Base-by-base conservation (phyloP, 1,284 basidiomycete genomes). In the Lignosus rhinocerotis region DNA sequence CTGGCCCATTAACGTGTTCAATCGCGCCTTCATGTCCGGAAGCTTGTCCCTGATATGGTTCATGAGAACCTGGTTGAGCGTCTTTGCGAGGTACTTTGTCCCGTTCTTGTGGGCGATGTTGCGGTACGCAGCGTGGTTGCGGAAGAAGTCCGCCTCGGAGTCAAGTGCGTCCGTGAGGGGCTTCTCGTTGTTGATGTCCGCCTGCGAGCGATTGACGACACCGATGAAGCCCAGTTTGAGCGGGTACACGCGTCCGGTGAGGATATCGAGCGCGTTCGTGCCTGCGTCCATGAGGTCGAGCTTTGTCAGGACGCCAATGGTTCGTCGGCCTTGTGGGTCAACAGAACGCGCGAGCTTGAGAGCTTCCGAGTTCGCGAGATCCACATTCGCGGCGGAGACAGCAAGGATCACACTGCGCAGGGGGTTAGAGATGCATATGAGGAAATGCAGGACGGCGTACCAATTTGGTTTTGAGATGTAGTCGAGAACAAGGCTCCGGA, bases 251-350 rank as follows among this genome's bases (percentile, higher is more conserved):
- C 96, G 88, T 38, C 96, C 96, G 0, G 94, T 98, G 48, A 99
- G 84, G 67, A 98, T 90, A 73, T 99, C 97, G 47, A 96, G 79
- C 11, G 96, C 96, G 72, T 99, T 97, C 32, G 96, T 99, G 41
- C 96, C 96, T 11, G 95, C 94, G 71, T 98, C 96, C 96, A 99
- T 99, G 42, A 99, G 83, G 76, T 99, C 96, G 48, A 99, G 86
- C 76, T 99, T 99, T 31, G 96, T 96, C 51, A 99, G 82, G 21
- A 99, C 93, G 59, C 96, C 96, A 60, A 98, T 94, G 19, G 96
- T 99, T 33, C 96, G 86, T 30, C 96, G 86, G 16, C 96, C 95
- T 75, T 97, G 94, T 0, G 96, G 93, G 72, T 99, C 96, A 49
- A 98, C 94, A 7, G 89, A 86, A 46, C 96, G 92, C 12, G 96